A percentile compares a stretch with the other conserved stretches of the same genome.
Evolutionary conservation across 257 asterid species (phyloP).

Genomic region (Primulina tabacum): DNA sequence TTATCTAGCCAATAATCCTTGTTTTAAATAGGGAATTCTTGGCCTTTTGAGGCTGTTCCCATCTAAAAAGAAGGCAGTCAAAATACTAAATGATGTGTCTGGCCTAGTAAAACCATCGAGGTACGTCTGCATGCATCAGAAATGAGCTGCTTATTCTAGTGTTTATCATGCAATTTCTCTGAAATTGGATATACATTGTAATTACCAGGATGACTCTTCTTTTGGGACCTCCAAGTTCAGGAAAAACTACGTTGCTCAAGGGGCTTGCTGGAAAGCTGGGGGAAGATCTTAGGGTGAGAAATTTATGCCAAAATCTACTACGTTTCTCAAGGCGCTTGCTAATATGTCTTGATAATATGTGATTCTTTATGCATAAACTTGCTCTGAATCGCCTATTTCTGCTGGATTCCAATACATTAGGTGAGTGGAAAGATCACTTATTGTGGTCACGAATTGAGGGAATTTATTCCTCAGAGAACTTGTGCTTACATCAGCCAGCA

Average conservation of each 20-base stretch:
- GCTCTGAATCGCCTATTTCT: neutral
- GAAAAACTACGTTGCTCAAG: conserved; percentile 51
- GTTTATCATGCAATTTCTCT: neutral
- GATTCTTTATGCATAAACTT: neutral
- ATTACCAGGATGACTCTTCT: conserved; percentile 53
- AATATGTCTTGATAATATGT: neutral
- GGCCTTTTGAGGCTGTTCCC: conserved; percentile 52
- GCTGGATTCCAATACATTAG: conserved; percentile 19
- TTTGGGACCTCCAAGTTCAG: conserved; percentile 66
- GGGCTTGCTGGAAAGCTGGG: conserved; percentile 61
- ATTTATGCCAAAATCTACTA: neutral
- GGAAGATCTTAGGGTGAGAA: conserved; percentile 49
- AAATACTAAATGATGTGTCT: conserved; percentile 43
- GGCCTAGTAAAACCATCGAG: conserved; percentile 61
- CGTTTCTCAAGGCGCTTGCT: neutral
- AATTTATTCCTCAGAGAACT: conserved; percentile 55
- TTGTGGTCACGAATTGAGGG: conserved; percentile 53
- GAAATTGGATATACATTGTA: neutral
- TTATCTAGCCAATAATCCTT: neutral
- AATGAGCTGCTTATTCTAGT: neutral
- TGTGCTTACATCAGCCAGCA: conserved; percentile 58
- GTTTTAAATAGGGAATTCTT: conserved; percentile 46
- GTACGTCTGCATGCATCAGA: conserved; percentile 25
- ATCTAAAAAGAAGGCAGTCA: conserved; percentile 51
- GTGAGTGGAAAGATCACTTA: conserved; percentile 45